Base-by-base conservation (phyloP, 768 basidiomycete genomes). In the Hypholoma sublateritium region DNA sequence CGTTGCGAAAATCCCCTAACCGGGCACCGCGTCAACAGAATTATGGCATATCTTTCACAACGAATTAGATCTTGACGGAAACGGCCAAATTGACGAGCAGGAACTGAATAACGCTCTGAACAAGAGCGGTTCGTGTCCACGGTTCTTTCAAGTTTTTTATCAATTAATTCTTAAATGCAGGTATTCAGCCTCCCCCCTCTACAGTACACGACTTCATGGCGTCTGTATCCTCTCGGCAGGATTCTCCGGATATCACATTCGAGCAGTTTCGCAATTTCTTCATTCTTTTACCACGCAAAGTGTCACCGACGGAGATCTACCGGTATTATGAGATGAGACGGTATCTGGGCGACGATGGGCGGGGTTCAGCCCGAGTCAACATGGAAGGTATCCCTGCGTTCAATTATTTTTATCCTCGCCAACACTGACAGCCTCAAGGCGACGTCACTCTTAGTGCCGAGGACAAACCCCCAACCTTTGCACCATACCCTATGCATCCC, bases 21-120 rank as follows among this genome's bases (percentile, higher is more conserved):
- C 22, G 46, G 19, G 19, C 21, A n/a, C 25, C 37, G 24, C 35
- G 37, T 44, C 21, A 47, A 35, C 37, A 93, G 94, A 96, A 71
- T 78, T 97, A 19, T 97, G 95, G 95, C 78, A 83, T 50, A 86
- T 95, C 54, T 97, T 97, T 72, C 91, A 92, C 61, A 80, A 93
- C 66, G 90, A 95, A 64, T 81, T 97, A 48, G 95, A 96, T 74
- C 76, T 93, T 59, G 93, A 97, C 66, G 83, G 89, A 24, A 92
- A 97, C 71, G 94, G 93, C 7, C 83, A 82, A 55, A 70, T 97
- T 28, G 93, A 95, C 65, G 75, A 81, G 24, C 62, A 69, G 25
- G 77, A 80, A 57, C 70, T 79, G 32, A 63, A 69, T 34, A 57
- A 66, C 24, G 77, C 77, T 24, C 73, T 96, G 44, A 71, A 74